Evolutionary conservation across 305 asterid genomes (phyloP), one percentile per base, ranked within the genome.

Genomic region (Plantago rigida): DNA sequence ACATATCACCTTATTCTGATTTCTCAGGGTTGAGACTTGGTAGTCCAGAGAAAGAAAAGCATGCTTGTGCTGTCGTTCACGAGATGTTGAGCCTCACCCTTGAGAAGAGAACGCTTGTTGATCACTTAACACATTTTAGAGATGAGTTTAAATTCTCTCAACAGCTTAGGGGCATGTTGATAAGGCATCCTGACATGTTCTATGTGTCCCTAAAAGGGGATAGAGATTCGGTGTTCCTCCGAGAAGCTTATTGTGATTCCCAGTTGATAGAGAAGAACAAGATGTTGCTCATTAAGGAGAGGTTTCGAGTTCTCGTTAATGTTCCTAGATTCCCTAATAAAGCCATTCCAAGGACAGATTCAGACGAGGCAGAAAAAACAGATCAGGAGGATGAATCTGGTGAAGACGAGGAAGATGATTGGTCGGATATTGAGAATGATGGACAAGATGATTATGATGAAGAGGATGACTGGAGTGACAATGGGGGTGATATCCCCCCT

Each of bases 121-220:
- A 92, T 71, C 95, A 92, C 66, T 70, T 92, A 29, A 92, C 96
- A 26, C 99, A 92, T 79, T 92, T 92, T 52, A 72, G 99, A 10
- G 99, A 92, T 51, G 99, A 92, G 50, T 92, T 88, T 65, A 79
- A 90, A 71, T 92, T 92, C 80, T 92, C 99, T 46, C 99, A 92
- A 72, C 96, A 92, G 79, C 79, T 92, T 39, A 80, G 96, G 64
- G 99, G 99, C 59, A 92, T 92, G 99, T 70, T 92, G 79, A 73
- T 92, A 69, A 83, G 99, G 80, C 99, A 92, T 79, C 96, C 96
- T 1, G 96, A 92, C 71, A 84, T 88, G 95, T 92, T 92, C 54
- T 88, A 92, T 49, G 82, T 92, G 47, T 92, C 99, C 5, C 76
- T 84, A 49, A 92, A 92, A 71, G 99, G 98, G 50, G 95, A 88